Percentiles rank a stretch among this genome's conserved stretches.
phyloP scores from a whole-genome alignment of 2,329 filamentous ascomycete species.

The Aurifilum marmelostoma region DNA sequence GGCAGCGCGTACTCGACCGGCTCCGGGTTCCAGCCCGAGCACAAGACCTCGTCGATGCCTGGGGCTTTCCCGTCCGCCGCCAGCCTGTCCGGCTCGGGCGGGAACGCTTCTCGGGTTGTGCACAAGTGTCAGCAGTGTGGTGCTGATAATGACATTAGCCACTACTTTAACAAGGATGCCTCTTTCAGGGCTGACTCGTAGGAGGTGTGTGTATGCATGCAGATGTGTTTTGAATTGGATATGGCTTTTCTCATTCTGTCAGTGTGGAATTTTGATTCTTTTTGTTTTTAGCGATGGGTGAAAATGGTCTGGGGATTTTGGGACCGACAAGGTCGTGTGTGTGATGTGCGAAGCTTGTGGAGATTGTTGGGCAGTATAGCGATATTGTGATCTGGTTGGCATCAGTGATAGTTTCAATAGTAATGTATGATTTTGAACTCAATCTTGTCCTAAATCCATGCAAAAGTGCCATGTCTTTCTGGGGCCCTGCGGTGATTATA shows the following conservation, averaged over 20 bases:
- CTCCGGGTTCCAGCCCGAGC: slow-evolving; percentile 18
- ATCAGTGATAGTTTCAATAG: background rate
- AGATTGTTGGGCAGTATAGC: background rate
- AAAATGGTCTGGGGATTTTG: background rate
- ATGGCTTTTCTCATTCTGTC: background rate
- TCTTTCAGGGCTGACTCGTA: background rate
- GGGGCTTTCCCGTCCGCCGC: slow-evolving; percentile 3
- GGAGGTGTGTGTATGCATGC: background rate
- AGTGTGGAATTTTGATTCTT: background rate
- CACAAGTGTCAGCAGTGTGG: slow-evolving; percentile 33
- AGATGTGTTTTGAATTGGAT: background rate
- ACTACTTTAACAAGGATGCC: slow-evolving; percentile 31
- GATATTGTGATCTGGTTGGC: background rate
- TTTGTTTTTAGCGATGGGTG: too few relatives aligned
- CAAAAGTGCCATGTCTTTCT: too few relatives aligned
- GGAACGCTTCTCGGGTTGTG: slow-evolving; percentile 28
- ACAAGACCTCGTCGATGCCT: slow-evolving; percentile 12
- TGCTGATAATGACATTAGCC: slow-evolving; percentile 32
- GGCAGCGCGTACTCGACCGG: background rate
- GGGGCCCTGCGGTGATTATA: too few relatives aligned
- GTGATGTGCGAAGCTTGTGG: background rate
- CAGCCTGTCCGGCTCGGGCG: slow-evolving; percentile 23
- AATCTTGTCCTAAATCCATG: background rate
- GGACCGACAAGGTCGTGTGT: background rate
- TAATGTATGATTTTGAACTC: background rate